Evolutionary conservation across 2,329 filamentous ascomycete species (phyloP).

Genomic region (Colletotrichum phormii): DNA sequence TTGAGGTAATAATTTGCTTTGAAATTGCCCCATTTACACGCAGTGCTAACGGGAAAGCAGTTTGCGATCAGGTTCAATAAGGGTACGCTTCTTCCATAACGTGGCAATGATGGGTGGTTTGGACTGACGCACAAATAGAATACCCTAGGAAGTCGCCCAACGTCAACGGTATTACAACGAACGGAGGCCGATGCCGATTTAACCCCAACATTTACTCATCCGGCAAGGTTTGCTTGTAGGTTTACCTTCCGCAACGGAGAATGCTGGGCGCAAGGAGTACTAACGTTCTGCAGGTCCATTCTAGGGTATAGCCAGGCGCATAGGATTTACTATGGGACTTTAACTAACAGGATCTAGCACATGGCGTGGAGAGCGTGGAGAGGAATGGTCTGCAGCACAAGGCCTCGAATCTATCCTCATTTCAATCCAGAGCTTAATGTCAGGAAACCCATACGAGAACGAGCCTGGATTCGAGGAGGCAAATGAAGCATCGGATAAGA

Average conservation of each 20-base stretch:
- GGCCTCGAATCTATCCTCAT: conserved; percentile 93
- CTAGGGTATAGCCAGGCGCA: conserved; percentile 71
- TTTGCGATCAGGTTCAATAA: conserved; percentile 82
- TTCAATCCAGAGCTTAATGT: conserved; percentile 97
- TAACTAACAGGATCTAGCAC: conserved; percentile 69
- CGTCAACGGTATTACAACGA: conserved; percentile 83
- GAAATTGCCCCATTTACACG: not conserved
- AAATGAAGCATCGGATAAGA: conserved; percentile 75
- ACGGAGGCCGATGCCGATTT: conserved; percentile 88
- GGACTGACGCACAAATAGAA: conserved; percentile 62
- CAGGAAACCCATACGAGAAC: conserved; percentile 92
- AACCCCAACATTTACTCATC: conserved; percentile 96
- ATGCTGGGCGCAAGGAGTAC: not conserved
- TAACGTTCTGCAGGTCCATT: conserved; percentile 72
- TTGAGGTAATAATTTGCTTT: conserved; percentile 73
- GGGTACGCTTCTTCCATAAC: conserved; percentile 58
- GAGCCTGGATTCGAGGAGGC: conserved; percentile 92
- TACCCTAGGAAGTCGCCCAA: conserved; percentile 79
- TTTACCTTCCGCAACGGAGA: conserved; percentile 37
- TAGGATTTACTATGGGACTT: conserved; percentile 2
- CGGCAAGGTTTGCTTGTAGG: conserved; percentile 92
- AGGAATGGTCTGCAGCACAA: conserved; percentile 97
- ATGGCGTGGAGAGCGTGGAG: conserved; percentile 89
- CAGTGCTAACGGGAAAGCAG: conserved; percentile 57
- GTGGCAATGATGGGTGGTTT: not conserved